Base-by-base conservation (phyloP, 768 basidiomycete genomes). In the Hygrophoropsis aurantiaca region DNA sequence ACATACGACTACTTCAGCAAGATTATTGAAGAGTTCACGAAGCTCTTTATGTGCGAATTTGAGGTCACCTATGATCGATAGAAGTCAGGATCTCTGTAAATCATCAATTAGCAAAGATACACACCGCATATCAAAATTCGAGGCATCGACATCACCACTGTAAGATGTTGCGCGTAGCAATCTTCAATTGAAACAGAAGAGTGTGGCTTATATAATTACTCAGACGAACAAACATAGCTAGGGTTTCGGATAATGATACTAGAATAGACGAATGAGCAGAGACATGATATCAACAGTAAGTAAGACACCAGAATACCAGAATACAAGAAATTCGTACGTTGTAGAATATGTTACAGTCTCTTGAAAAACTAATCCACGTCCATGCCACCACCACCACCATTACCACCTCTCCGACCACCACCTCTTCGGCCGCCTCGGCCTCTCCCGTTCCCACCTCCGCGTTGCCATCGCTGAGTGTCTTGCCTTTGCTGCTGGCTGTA, bases 11-110 rank as follows among this genome's bases (percentile, higher is more conserved):
- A 93, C 74, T 49, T 92, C 83, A 18, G 88, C 82, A 50, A 88
- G 78, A 33, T 74, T 70, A 1, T 75, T 77, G 33, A 91, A 77
- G 38, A 90, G 70, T 36, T 73, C 62, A 46, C 78, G 68, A 20
- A 83, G 72, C 56, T 91, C 89, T 25, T 87, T 77, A 45, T 86
- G 78, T 0, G 87, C 87, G 89, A 87, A 92, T 27, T 82, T 79
- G 47, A 89, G 80, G 45, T 74, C 71, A 46, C 80, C 87, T 87
- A 56, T 18, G 27, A 3, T 10, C 5, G 11, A 2, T 15, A 7
- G 9, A 15, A 4, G 0, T 11, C 43, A 19, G 6, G 23, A 2
- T 16, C 20, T 10, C 24, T n/a, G n/a, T 30, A 30, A 30, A 7
- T n/a, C 3, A 36, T 3, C 34, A 15, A 9, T 40, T 21, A 21